Conservation (phyloP, 1,139 yeast genomes). For the Protomyces macrosporus region DNA sequence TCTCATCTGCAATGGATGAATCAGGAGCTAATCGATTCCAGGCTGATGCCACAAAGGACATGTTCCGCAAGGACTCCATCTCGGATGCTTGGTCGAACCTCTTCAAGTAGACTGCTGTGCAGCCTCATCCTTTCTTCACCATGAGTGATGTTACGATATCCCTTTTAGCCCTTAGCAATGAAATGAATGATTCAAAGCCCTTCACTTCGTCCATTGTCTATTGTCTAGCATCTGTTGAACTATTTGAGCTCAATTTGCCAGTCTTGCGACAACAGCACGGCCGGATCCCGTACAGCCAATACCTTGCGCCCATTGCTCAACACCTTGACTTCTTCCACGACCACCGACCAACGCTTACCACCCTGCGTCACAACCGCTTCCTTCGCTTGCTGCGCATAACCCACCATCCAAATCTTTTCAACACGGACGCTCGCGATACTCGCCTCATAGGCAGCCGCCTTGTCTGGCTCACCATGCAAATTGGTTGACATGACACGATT, state of each 20-base stretch:
- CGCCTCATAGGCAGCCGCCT: conserved; percentile 34
- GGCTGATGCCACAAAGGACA: conserved; percentile 8
- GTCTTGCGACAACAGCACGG: conserved; percentile 45
- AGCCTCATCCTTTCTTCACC: neutral
- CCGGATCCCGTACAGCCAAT: conserved; percentile 51
- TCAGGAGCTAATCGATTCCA: neutral
- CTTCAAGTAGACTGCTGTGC: conserved; percentile 2
- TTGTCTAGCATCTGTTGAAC: neutral
- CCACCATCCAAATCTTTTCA: conserved; percentile 59
- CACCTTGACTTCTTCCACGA: conserved; percentile 32
- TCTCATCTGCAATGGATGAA: neutral
- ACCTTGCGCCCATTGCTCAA: conserved; percentile 33
- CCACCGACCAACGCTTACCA: conserved; percentile 41
- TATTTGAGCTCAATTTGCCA: conserved; percentile 42
- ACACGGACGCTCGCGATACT: conserved; percentile 42
- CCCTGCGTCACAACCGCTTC: conserved; percentile 40
- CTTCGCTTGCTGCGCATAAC: conserved; percentile 34
- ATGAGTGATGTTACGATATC: no score
- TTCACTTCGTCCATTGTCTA: neutral
- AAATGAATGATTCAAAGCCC: no score
- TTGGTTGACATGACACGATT: conserved; percentile 30
- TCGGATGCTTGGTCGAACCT: conserved; percentile 20
- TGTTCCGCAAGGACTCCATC: conserved; percentile 14
- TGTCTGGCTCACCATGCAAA: conserved; percentile 31
- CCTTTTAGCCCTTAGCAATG: no score